Evolutionary conservation across 257 asterid species (phyloP).

Genomic region (Ligustrum vulgare): DNA sequence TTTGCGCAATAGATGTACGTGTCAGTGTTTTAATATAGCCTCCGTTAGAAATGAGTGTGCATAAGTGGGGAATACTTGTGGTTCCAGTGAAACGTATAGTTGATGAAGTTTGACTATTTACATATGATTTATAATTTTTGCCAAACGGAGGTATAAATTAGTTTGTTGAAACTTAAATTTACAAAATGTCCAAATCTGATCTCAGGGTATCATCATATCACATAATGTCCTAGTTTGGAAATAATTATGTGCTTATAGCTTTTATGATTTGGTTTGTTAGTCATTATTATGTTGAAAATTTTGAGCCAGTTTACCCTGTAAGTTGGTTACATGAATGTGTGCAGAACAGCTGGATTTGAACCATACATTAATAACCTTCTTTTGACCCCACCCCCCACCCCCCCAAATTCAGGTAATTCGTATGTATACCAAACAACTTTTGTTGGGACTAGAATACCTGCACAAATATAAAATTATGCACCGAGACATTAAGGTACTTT

Average conservation of each 20-base stretch:
- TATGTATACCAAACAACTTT: conserved; percentile 91
- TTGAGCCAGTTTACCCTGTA: not conserved
- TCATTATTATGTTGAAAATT: too few relatives aligned
- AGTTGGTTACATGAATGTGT: conserved; percentile 13
- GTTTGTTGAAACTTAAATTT: not conserved
- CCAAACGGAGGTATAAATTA: not conserved
- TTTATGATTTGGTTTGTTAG: not conserved
- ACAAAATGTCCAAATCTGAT: not conserved
- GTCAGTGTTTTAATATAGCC: not conserved
- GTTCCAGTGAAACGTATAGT: too few relatives aligned
- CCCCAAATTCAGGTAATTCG: conserved; percentile 72
- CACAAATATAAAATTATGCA: conserved; percentile 96
- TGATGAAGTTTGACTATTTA: too few relatives aligned
- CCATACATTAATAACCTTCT: conserved; percentile 1
- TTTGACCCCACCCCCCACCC: conserved; percentile 17
- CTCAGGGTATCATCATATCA: not conserved
- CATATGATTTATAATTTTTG: too few relatives aligned
- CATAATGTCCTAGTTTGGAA: conserved; percentile 11
- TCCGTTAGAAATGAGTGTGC: too few relatives aligned
- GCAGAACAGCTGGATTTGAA: conserved; percentile 14
- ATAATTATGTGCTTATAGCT: not conserved
- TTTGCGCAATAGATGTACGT: not conserved
- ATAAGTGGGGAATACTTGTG: too few relatives aligned
- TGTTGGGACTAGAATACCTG: conserved; percentile 91
- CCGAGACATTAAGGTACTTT: conserved; percentile 88